Conservation (phyloP, 352 stramenopile species). For the Phytophthora pistaciae region DNA sequence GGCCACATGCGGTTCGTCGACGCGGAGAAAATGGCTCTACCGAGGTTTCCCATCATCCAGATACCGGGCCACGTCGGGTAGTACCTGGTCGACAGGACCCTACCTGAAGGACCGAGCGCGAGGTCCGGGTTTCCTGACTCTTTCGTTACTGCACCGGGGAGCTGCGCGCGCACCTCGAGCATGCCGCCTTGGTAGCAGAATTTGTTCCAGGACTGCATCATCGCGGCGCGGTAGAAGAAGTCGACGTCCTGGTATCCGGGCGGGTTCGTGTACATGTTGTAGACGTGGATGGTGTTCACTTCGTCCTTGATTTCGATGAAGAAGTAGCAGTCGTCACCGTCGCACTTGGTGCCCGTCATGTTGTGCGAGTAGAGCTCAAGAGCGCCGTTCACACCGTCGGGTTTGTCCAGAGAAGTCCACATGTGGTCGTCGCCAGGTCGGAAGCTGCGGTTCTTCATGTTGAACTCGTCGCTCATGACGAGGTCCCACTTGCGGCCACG, state of each 20-base stretch:
- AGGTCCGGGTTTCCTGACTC: conserved; percentile 58
- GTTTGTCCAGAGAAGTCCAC: conserved; percentile 96
- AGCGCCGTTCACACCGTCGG: conserved; percentile 92
- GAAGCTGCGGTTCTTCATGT: conserved; percentile 91
- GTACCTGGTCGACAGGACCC: conserved; percentile 58
- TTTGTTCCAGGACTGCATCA: conserved; percentile 94
- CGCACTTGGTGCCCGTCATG: conserved; percentile 62
- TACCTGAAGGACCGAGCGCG: conserved; percentile 50
- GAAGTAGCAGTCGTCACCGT: conserved; percentile 60
- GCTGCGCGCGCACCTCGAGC: conserved; percentile 90
- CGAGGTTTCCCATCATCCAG: conserved; percentile 97
- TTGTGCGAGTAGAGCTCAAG: conserved; percentile 94
- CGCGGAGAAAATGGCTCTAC: conserved; percentile 94
- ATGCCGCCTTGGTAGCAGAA: conserved; percentile 96
- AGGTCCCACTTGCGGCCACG: conserved; percentile 63
- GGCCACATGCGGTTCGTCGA: conserved; percentile 97
- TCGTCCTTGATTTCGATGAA: conserved; percentile 52
- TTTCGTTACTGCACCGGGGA: conserved; percentile 78
- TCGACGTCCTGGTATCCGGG: conserved; percentile 51
- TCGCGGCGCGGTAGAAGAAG: conserved; percentile 72
- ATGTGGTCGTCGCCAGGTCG: conserved; percentile 93
- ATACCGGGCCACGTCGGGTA: conserved; percentile 95
- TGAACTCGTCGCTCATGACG: conserved; percentile 96
- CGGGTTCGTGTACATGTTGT: conserved; percentile 64
- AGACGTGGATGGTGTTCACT: conserved; percentile 53